Percentiles rank a stretch among this genome's conserved stretches.
These are phyloP conservation scores for Oryza glumipatula DNA, from an alignment of 176 grass and related monocot genomes.

Conservation along the genomic window DNA sequence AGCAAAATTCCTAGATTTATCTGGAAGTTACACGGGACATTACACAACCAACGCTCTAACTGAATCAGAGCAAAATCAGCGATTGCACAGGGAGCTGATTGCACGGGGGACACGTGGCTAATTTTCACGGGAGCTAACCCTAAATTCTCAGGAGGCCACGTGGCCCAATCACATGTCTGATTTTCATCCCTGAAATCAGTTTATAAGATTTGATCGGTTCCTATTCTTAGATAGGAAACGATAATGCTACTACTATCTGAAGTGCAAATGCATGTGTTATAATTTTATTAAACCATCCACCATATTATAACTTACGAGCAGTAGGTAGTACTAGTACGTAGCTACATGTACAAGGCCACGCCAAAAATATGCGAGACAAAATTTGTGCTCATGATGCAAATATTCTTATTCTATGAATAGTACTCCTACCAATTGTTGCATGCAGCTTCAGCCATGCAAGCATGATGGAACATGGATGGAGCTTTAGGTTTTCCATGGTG, in stretches of 20 bases:
- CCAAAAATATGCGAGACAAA: background rate
- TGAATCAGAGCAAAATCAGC: no score
- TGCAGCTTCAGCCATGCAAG: background rate
- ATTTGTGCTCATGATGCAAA: background rate
- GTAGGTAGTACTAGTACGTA: background rate
- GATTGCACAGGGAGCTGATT: no score
- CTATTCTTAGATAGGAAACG: background rate
- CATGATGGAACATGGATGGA: slow-evolving; percentile 9
- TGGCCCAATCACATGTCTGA: no score
- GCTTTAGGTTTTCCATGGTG: background rate
- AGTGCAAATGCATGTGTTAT: background rate
- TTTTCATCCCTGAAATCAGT: no score
- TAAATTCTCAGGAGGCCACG: no score
- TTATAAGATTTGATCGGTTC: background rate
- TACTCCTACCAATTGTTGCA: background rate
- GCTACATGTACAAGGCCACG: background rate
- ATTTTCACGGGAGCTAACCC: no score
- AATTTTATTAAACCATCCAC: background rate
- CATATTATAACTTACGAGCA: background rate
- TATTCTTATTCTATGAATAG: background rate
- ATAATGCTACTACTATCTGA: background rate
- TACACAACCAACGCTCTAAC: no score
- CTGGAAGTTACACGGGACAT: no score
- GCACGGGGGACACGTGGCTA: no score
- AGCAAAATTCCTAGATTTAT: no score